Evolutionary conservation across 2,329 filamentous ascomycete genomes (phyloP).

Genomic region (Gliomastix tumulicola): DNA sequence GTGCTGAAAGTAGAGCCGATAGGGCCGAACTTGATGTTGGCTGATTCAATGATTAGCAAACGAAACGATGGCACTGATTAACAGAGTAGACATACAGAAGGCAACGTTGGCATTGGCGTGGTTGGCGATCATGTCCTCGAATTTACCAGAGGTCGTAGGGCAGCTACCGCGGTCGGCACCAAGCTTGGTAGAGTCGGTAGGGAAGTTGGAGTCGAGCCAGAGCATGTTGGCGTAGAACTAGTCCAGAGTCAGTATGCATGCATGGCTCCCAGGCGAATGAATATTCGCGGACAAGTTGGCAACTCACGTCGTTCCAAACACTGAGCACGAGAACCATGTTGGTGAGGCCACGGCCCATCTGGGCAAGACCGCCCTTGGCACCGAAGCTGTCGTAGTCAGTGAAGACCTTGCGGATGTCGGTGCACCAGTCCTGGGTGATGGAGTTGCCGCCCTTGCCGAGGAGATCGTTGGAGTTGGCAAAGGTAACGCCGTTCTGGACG

Average conservation of each 20-base stretch:
- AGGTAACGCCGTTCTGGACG: conserved; percentile 49
- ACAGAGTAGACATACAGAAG: neutral
- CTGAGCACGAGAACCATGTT: conserved; percentile 58
- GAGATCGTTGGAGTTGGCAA: conserved; percentile 41
- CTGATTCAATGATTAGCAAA: too few species aligned
- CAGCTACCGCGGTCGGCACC: conserved; percentile 15
- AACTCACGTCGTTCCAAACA: conserved; percentile 37
- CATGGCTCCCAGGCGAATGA: neutral
- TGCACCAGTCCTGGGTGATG: conserved; percentile 53
- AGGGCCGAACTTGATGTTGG: conserved; percentile 41
- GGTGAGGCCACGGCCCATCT: conserved; percentile 46
- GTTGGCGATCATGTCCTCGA: conserved; percentile 11
- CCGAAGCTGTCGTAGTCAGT: conserved; percentile 38
- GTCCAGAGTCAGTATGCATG: conserved; percentile 44
- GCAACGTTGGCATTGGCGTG: conserved; percentile 9
- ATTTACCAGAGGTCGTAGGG: conserved; percentile 13
- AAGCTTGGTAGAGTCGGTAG: conserved; percentile 18
- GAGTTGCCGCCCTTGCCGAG: conserved; percentile 55
- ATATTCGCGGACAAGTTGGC: neutral
- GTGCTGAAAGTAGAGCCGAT: conserved; percentile 34
- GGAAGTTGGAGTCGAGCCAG: conserved; percentile 61
- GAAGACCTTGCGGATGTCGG: conserved; percentile 46
- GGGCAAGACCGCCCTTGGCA: conserved; percentile 44
- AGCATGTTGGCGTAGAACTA: conserved; percentile 56
- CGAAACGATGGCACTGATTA: too few species aligned